These are phyloP conservation scores for Chalaropsis thielavioides DNA, from an alignment of 2,329 filamentous ascomycete species.

Conservation along the genomic window DNA sequence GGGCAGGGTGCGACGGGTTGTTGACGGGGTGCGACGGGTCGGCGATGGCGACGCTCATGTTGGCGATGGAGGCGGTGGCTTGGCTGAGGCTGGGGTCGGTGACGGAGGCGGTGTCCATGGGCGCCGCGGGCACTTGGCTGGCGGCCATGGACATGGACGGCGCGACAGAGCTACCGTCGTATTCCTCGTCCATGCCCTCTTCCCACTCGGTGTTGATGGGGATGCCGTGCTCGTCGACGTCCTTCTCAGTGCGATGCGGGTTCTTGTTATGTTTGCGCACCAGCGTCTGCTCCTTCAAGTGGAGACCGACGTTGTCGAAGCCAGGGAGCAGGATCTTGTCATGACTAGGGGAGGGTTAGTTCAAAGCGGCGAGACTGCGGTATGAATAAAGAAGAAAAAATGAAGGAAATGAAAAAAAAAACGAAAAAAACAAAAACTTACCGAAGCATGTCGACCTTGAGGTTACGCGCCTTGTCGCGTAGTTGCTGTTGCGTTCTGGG, in stretches of 20 bases:
- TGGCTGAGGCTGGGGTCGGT: constrained; percentile 15
- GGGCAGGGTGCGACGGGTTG: constrained; percentile 3
- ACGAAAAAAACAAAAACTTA: constrained; percentile 20
- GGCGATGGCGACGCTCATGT: constrained; percentile 6
- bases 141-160: neutral
- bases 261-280: constrained; percentile 34
- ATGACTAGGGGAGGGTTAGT: constrained; percentile 21
- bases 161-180: constrained; percentile 4
- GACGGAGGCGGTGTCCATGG: constrained; percentile 13
- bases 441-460: constrained; percentile 40
- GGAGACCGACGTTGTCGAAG: constrained; percentile 37
- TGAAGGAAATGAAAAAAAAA: neutral
- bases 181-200: constrained; percentile 17
- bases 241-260: constrained; percentile 33
- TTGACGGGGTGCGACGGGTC: constrained; percentile 9
- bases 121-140: neutral
- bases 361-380: no score
- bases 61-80: constrained; percentile 9
- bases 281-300: constrained; percentile 34
- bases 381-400: no score
- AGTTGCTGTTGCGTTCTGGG: constrained; percentile 40
- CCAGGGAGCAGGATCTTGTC: constrained; percentile 32
- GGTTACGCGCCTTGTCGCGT: constrained; percentile 43
- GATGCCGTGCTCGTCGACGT: constrained; percentile 29
- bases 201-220: constrained; percentile 27